Evolutionary conservation across 345 rosid species (phyloP).

Genomic region (Lepidium africanum): DNA sequence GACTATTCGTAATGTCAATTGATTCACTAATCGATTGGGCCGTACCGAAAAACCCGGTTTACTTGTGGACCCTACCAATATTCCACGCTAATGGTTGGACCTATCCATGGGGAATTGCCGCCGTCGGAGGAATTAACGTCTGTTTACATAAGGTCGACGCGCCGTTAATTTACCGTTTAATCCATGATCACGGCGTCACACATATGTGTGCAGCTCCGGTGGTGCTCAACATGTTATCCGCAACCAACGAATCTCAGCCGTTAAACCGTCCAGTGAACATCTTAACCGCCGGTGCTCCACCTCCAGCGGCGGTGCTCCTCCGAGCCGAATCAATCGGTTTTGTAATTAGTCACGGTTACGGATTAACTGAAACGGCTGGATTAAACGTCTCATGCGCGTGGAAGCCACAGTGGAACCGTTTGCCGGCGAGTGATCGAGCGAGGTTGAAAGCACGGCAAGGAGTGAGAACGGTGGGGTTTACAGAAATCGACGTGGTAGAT

Average conservation of each 20-base stretch:
- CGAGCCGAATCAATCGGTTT: conserved; percentile 66
- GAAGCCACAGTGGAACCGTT: conserved; percentile 63
- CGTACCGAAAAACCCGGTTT: conserved; percentile 55
- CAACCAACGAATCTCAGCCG: conserved; percentile 21
- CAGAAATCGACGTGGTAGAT: conserved; percentile 52
- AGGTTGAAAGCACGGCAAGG: conserved; percentile 73
- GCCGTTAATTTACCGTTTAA: conserved; percentile 37
- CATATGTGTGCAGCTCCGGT: conserved; percentile 92
- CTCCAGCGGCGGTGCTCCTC: conserved; percentile 59
- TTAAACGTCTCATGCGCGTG: conserved; percentile 56
- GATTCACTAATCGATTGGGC: conserved; percentile 51
- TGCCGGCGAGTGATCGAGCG: conserved; percentile 53
- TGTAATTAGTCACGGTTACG: conserved; percentile 62
- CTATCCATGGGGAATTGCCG: conserved; percentile 72
- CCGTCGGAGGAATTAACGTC: conserved; percentile 70
- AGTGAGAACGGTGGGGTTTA: conserved; percentile 39
- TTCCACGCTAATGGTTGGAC: conserved; percentile 90
- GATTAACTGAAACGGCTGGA: conserved; percentile 68
- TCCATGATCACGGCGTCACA: conserved; percentile 52
- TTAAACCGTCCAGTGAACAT: conserved; percentile 46
- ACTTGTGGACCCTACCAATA: conserved; percentile 86
- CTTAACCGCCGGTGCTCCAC: conserved; percentile 77
- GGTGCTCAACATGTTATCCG: conserved; percentile 67
- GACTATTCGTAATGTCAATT: conserved; percentile 41
- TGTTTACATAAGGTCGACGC: conserved; percentile 69